Base-by-base conservation (phyloP, 2,329 filamentous ascomycete species). In the Pseudogymnoascus sp. region DNA sequence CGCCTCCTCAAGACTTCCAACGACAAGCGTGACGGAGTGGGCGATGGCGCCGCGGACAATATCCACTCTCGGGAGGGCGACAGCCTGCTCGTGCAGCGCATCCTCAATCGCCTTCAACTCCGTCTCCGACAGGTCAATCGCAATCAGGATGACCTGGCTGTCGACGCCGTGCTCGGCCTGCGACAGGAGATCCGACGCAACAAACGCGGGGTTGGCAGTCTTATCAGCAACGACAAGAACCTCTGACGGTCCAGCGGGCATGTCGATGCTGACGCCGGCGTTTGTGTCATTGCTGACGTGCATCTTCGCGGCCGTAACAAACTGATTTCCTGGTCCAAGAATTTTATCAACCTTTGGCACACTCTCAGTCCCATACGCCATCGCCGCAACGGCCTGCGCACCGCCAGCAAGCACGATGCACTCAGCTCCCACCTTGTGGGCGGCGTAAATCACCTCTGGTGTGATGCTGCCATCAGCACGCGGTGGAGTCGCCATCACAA, bases 331-430 rank as follows among this genome's bases (percentile, higher is more conserved):
- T 2, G 95, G 95, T 0, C 95, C 95, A 11, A 98, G 85, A 70
- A 99, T 97, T 84, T 99, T 99, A 82, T 99, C 95, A 6, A 99
- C 95, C 80, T 99, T 99, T 75, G 82, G 90, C 60, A 99, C 86
- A 70, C 88, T 93, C 77, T 97, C 89, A 0, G 95, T 99, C 59
- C 95, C 95, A 77, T 99, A 99, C 2, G 95, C 95, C 88, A 99
- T 89, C 59, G 95, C 95, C 19, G 93, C 95, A 38, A 99, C 88
- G 46, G 95, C 95, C 78, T 99, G 95, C 0, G 93, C 95, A 66
- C 95, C 95, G 66, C 95, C 95, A 10, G 95, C 95, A 26, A 99
- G 84, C 4, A 99, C 93, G 69, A 99, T 98, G 72, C 90, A 91
- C 77, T 97, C 91, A 1, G 95, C 95, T 60, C 93, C 93, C 62